Conservation (phyloP, 805 yeast species). For the Metschnikowia kofuensis region DNA sequence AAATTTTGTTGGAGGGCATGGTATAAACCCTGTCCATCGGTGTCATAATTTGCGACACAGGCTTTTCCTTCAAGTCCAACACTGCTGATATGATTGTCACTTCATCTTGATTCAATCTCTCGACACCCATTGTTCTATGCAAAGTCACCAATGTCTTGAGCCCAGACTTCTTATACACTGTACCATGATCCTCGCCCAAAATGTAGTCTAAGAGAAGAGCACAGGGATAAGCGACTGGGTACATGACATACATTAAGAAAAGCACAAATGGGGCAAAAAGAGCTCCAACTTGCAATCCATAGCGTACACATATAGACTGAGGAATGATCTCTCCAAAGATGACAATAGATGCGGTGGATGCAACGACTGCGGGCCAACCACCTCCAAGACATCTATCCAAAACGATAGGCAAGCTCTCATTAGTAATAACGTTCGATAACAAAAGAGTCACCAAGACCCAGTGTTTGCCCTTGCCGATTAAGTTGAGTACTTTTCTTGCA, state of each 20-base stretch:
- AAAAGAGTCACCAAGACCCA: slow-evolving; percentile 92
- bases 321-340: slow-evolving; percentile 96
- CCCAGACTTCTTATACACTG: slow-evolving; percentile 88
- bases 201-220: slow-evolving; percentile 76
- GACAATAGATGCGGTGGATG: slow-evolving; percentile 90
- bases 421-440: slow-evolving; percentile 84
- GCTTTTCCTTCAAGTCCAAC: slow-evolving; percentile 87
- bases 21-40: slow-evolving; percentile 90
- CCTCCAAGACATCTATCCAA: slow-evolving; percentile 92
- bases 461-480: slow-evolving; percentile 84
- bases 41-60: slow-evolving; percentile 86
- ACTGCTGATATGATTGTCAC: slow-evolving; percentile 95
- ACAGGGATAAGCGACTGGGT: slow-evolving; percentile 90
- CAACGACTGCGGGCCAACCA: slow-evolving; percentile 94
- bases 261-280: slow-evolving; percentile 86
- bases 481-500: slow-evolving; percentile 67
- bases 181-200: slow-evolving; percentile 95
- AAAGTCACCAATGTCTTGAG: slow-evolving; percentile 89
- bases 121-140: slow-evolving; percentile 94
- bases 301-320: slow-evolving; percentile 87
- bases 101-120: slow-evolving; percentile 88
- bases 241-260: slow-evolving; percentile 80
- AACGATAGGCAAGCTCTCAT: slow-evolving; percentile 92
- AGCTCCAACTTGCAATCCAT: slow-evolving; percentile 89
- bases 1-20: slow-evolving; percentile 74